Base-by-base conservation (phyloP, 306 rosid genomes). In the Sindora glabra region DNA sequence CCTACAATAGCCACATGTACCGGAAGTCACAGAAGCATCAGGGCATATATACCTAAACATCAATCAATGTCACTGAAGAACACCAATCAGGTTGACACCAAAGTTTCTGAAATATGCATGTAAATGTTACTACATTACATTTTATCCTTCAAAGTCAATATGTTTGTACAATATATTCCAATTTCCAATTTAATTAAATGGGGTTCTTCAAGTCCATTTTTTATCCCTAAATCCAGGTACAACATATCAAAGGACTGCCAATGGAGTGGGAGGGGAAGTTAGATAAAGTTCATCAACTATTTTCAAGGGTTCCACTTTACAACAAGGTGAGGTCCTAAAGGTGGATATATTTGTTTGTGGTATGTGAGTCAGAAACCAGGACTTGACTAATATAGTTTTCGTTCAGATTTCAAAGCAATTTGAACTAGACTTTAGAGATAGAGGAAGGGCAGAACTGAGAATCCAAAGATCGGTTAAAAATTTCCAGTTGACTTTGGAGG, bases 401-500 rank as follows among this genome's bases (percentile, higher is more conserved):
- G 17, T 56, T 62, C 79, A 91, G 96, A 74, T 69, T 72, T 61
- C 85, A 37, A 89, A 86, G 76, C 92, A 81, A 65, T 83, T 79
- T 48, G 98, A 88, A 68, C 74, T 92, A 59, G 96, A 92, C 66
- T 92, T 52, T 56, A 88, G 92, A 83, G 96, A 92, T 67, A 81
- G 82, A 62, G 95, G 94, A 70, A 85, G 89, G 74, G 62, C 81
- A 53, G 92, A 73, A 34, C 88, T 88, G 25, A 38, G 58, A 79
- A 78, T 88, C 61, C 90, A 76, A 70, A 81, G 81, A 74, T 88
- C 98, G 0, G 89, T 81, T 1, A 92, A 91, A 71, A 88, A 88
- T 75, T 91, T 91, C 67, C 98, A 91, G 84, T 81, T 91, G 30
- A 83, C 84, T 59, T 68, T 88, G 33, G 98, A 81, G 92, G 96